Evolutionary conservation across 2,329 filamentous ascomycete species (phyloP).

Genomic region (Epichloe scottii): DNA sequence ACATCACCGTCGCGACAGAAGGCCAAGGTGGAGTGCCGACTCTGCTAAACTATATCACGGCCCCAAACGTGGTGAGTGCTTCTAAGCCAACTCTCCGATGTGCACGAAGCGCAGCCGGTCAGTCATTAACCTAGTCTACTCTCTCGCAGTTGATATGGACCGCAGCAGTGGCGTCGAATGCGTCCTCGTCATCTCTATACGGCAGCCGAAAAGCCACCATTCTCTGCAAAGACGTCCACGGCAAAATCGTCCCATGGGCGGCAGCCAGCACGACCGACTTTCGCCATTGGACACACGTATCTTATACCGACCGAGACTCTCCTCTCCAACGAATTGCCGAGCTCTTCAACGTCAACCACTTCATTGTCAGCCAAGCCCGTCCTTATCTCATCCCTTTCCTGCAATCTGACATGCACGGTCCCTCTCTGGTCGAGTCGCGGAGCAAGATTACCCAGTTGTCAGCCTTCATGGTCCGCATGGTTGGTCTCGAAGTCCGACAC

Average conservation of each 20-base stretch:
- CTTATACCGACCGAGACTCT: slow-evolving; percentile 51
- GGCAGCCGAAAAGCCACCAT: slow-evolving; percentile 51
- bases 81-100: neutral
- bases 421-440: slow-evolving; percentile 47
- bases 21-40: slow-evolving; percentile 67
- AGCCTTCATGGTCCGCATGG: slow-evolving; percentile 50
- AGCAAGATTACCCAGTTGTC: slow-evolving; percentile 45
- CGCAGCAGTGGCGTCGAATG: slow-evolving; percentile 65
- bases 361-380: slow-evolving; percentile 83
- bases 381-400: slow-evolving; percentile 84
- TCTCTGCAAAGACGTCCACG: slow-evolving; percentile 65
- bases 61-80: slow-evolving; percentile 71
- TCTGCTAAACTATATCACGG: slow-evolving; percentile 82
- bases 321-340: slow-evolving; percentile 61
- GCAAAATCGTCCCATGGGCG: slow-evolving; percentile 62
- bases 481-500: slow-evolving; percentile 68
- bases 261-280: slow-evolving; percentile 49
- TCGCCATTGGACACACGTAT: slow-evolving; percentile 54
- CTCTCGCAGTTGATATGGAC: slow-evolving; percentile 58
- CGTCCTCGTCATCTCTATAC: slow-evolving; percentile 51
- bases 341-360: slow-evolving; percentile 89
- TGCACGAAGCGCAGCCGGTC: neutral
- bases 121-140: neutral
- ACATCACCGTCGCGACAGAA: slow-evolving; percentile 77
- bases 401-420: slow-evolving; percentile 67